These are phyloP conservation scores for Apophysomyces ossiformis DNA, from an alignment of 371 early-diverging fungal genomes.

Conservation along the genomic window DNA sequence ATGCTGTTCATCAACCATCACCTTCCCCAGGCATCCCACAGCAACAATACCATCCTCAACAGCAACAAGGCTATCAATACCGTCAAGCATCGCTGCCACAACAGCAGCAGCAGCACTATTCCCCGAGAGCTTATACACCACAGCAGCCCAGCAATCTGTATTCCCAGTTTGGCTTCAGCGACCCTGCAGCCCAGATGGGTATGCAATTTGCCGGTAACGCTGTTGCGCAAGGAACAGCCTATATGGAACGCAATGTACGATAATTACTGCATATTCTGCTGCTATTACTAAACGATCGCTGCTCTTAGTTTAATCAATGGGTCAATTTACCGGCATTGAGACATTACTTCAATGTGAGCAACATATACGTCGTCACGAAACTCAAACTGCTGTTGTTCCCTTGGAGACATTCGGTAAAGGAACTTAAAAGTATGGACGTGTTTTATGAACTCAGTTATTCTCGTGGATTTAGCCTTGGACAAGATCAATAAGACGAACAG, in stretches of 20 bases:
- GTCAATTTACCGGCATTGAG: constrained; percentile 86
- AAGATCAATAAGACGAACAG: constrained; percentile 75
- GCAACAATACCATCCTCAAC: constrained; percentile 39
- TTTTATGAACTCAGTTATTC: constrained; percentile 45
- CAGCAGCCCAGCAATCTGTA: constrained; percentile 45
- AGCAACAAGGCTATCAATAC: constrained; percentile 44
- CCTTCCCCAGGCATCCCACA: constrained; percentile 54
- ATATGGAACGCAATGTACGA: constrained; percentile 91
- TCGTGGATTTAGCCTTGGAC: constrained; percentile 72
- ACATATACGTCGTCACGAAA: constrained; percentile 92
- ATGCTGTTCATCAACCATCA: constrained; percentile 48
- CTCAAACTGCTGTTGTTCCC: constrained; percentile 92
- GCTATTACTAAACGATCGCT: not conserved
- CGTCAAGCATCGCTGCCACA: constrained; percentile 42
- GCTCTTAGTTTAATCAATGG: constrained; percentile 76
- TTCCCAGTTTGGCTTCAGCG: constrained; percentile 61
- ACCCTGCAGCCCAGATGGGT: constrained; percentile 92
- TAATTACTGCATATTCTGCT: not conserved
- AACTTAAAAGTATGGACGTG: constrained; percentile 75
- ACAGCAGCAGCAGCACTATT: constrained; percentile 33
- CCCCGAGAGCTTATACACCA: constrained; percentile 48
- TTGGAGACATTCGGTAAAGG: constrained; percentile 84
- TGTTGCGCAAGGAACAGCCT: constrained; percentile 85
- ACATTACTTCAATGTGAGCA: constrained; percentile 97
- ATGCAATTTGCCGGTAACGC: constrained; percentile 95